These are phyloP conservation scores for Ammopiptanthus mongolicus DNA, from an alignment of 306 rosid genomes.

Conservation along the genomic window DNA sequence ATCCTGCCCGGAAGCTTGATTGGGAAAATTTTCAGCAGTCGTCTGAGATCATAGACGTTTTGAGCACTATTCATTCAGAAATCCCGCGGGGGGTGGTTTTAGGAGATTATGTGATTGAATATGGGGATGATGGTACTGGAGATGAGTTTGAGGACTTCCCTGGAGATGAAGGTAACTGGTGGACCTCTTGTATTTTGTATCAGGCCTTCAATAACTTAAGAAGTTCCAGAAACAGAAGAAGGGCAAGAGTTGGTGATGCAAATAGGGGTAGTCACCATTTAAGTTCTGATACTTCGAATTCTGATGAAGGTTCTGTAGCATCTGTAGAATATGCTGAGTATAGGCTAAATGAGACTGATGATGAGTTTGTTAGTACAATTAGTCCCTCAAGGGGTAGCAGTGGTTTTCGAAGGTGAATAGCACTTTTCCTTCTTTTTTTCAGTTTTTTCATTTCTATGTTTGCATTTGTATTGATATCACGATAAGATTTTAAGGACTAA, in stretches of 20 bases:
- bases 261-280: slow-evolving; percentile 52
- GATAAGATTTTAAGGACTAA: neutral
- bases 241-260: slow-evolving; percentile 55
- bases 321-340: slow-evolving; percentile 58
- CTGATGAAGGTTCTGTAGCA: slow-evolving; percentile 71
- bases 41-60: slow-evolving; percentile 75
- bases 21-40: slow-evolving; percentile 94
- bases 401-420: slow-evolving; percentile 57
- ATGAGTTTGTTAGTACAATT: slow-evolving; percentile 49
- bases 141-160: slow-evolving; percentile 79
- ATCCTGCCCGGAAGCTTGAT: slow-evolving; percentile 80
- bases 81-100: slow-evolving; percentile 71
- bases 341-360: slow-evolving; percentile 63
- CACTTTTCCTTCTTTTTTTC: neutral
- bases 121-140: slow-evolving; percentile 70
- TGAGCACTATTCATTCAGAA: slow-evolving; percentile 83
- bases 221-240: slow-evolving; percentile 66
- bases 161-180: slow-evolving; percentile 81
- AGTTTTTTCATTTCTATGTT: neutral
- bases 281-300: slow-evolving; percentile 61
- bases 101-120: slow-evolving; percentile 88
- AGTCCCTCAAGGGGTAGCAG: slow-evolving; percentile 50
- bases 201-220: slow-evolving; percentile 73
- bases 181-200: slow-evolving; percentile 85
- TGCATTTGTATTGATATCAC: neutral